A percentile compares a stretch with the other conserved stretches of the same genome.
These are phyloP conservation scores for Quercus engelmannii DNA, from an alignment of 306 rosid species.

Conservation along the genomic window DNA sequence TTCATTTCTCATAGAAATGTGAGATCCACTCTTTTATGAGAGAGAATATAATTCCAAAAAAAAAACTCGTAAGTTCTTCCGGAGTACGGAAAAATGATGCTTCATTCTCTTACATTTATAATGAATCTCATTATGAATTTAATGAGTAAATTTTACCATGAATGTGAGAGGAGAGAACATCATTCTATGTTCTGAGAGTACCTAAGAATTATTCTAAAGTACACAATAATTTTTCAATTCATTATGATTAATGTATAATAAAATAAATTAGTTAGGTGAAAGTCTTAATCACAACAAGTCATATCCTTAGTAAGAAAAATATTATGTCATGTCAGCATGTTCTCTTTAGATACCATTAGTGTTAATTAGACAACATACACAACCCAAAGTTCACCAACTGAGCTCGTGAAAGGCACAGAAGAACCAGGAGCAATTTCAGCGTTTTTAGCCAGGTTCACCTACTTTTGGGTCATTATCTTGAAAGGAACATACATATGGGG, in stretches of 20 bases:
- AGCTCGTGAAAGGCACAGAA: neutral
- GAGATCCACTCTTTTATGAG: accelerated
- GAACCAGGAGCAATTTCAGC: neutral
- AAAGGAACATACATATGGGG: neutral
- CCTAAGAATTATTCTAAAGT: accelerated
- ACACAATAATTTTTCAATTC: too few relatives aligned
- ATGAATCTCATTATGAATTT: accelerated
- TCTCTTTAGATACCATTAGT: too few relatives aligned
- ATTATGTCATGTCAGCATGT: too few relatives aligned
- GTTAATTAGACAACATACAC: neutral
- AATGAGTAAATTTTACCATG: accelerated
- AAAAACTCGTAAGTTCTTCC: accelerated
- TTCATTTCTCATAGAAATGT: too few relatives aligned
- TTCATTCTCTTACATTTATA: accelerated
- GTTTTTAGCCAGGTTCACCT: neutral
- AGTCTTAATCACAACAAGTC: too few relatives aligned
- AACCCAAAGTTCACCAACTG: neutral
- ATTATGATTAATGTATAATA: too few relatives aligned
- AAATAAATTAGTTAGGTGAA: too few relatives aligned
- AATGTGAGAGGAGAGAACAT: accelerated
- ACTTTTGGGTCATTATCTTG: neutral
- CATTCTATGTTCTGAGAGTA: accelerated
- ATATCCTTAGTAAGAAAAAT: too few relatives aligned
- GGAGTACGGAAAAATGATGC: accelerated
- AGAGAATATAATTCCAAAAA: too few relatives aligned